These are phyloP conservation scores for Lactarius tabidus DNA, from an alignment of 768 basidiomycete species.

Conservation along the genomic window DNA sequence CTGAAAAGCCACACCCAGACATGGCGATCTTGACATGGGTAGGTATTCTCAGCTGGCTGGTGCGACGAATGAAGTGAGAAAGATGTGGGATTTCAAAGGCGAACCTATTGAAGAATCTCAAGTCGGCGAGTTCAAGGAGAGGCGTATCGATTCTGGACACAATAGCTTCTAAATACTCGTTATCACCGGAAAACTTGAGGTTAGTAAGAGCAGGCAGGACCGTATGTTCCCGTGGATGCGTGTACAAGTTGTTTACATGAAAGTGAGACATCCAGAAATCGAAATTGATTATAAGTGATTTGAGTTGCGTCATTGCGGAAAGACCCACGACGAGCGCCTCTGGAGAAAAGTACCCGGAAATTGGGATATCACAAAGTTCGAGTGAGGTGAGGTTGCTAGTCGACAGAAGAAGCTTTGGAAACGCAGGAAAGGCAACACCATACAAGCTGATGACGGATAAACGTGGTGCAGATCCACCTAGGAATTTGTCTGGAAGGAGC, in stretches of 20 bases:
- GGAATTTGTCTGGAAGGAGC: not conserved
- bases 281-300: not conserved
- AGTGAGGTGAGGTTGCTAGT: not conserved
- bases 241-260: not conserved
- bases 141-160: not conserved
- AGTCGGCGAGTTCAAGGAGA: not conserved
- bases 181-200: not conserved
- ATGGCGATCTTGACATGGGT: not conserved
- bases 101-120: constrained; percentile 1
- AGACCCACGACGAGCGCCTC: not conserved
- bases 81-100: constrained; percentile 1
- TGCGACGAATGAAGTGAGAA: not conserved
- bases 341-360: not conserved
- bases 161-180: constrained; percentile 12
- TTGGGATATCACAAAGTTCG: not conserved
- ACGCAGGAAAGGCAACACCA: not conserved
- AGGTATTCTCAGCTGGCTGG: not conserved
- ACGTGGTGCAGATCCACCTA: not conserved
- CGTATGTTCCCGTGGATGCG: not conserved
- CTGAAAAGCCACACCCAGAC: too few species aligned
- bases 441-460: not conserved
- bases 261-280: not conserved
- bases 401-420: constrained; percentile 1
- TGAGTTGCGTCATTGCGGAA: not conserved
- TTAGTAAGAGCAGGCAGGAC: not conserved